phyloP scores from a whole-genome alignment of 148 eudicot species.

The Mesembryanthemum crystallinum region DNA sequence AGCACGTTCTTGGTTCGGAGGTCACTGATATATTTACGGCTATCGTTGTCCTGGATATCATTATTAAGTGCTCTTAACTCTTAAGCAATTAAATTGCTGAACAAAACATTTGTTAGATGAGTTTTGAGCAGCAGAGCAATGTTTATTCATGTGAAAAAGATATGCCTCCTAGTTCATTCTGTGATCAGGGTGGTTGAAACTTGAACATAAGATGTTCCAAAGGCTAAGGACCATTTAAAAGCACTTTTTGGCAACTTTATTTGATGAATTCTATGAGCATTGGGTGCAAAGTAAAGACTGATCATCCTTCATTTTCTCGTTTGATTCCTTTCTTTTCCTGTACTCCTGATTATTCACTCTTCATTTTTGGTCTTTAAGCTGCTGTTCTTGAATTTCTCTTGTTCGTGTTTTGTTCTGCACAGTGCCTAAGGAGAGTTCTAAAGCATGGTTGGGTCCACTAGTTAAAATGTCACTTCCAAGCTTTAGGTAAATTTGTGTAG shows the following conservation, averaged over 20 bases:
- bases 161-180: neutral
- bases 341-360: neutral
- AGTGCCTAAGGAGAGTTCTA: conserved; percentile 40
- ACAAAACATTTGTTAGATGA: neutral
- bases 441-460: conserved; percentile 60
- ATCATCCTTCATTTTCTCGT: neutral
- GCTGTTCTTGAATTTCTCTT: conserved; percentile 6
- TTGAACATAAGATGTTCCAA: too few relatives aligned
- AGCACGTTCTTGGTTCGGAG: neutral
- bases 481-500: conserved; percentile 52
- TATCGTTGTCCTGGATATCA: neutral
- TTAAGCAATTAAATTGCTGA: neutral
- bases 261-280: too few relatives aligned
- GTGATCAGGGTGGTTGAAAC: neutral
- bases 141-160: neutral
- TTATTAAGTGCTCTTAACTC: too few relatives aligned
- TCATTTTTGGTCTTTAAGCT: neutral
- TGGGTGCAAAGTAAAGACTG: too few relatives aligned
- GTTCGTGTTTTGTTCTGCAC: conserved; percentile 11
- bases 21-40: neutral
- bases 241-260: too few relatives aligned
- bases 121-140: neutral
- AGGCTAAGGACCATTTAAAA: too few relatives aligned
- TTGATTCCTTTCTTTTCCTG: neutral
- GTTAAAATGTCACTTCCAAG: conserved; percentile 82